Base-by-base conservation (phyloP, 768 basidiomycete genomes). In the Coprinellus micaceus region DNA sequence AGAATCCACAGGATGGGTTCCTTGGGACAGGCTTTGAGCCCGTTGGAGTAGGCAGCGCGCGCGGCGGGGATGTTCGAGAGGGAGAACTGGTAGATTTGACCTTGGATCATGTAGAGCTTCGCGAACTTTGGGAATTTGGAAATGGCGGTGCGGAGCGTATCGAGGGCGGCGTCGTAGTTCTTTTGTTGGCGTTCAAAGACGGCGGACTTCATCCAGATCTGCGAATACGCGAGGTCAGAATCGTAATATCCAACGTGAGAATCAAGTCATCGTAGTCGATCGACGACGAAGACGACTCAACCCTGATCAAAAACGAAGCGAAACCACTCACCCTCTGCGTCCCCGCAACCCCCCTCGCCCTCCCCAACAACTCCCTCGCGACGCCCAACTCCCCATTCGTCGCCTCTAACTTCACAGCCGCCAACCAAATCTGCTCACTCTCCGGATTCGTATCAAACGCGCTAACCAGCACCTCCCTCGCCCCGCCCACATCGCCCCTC, bases 171-270 rank as follows among this genome's bases (percentile, higher is more conserved):
- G 15, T 82, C 78, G 4, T 84, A 76, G 59, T 87, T 82, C 1
- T 87, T 87, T 68, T 94, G 91, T 67, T 96, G 91, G 10, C 95
- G 82, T 66, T 98, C 94, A 63, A 99, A 94, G 1, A 92, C 91
- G 2, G 91, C 94, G 1, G 91, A 94, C 69, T 99, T 98, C 94
- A 98, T 94, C 97, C 96, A 99, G 51, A 99, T 98, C 94, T 96
- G 65, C 9, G 6, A 48, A 28, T 33, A 22, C 19, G 37, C 2
- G 62, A 25, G 22, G 36, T 51, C 45, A 52, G 48, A 45, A 62
- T 51, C 19, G n/a, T n/a, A n/a, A n/a, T n/a, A n/a, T n/a, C n/a
- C n/a, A n/a, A n/a, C n/a, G n/a, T n/a, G n/a, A n/a, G n/a, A n/a
- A n/a, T n/a, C n/a, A n/a, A n/a, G n/a, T n/a, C n/a, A n/a, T n/a